A percentile compares a stretch with the other conserved stretches of the same genome.
Conservation (phyloP, 192 early-diverging fungal species). For the Podila clonocystis region DNA sequence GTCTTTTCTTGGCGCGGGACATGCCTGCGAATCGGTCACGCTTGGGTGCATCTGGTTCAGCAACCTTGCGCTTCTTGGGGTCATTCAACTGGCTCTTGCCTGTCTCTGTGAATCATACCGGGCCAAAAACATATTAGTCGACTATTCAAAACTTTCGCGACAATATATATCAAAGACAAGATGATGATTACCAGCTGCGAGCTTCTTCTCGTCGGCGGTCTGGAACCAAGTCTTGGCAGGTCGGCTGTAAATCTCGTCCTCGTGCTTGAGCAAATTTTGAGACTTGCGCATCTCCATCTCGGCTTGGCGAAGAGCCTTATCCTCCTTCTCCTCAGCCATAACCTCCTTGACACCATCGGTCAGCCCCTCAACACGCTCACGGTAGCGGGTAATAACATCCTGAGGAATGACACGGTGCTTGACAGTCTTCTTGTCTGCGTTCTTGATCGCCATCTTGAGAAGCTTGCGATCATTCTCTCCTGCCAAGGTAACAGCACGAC, state of each 20-base stretch:
- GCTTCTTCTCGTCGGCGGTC: conserved; percentile 75
- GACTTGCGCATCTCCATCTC: conserved; percentile 94
- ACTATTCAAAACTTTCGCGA: not conserved
- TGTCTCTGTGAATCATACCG: not conserved
- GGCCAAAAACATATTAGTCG: not conserved
- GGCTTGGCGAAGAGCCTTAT: conserved; percentile 79
- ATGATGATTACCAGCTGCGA: conserved; percentile 60
- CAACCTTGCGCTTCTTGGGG: conserved; percentile 51
- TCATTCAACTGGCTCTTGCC: conserved; percentile 29
- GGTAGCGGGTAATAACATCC: conserved; percentile 81
- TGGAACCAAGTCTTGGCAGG: conserved; percentile 98
- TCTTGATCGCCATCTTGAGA: conserved; percentile 93
- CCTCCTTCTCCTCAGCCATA: conserved; percentile 79
- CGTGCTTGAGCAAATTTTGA: conserved; percentile 84
- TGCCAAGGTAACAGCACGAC: conserved; percentile 88
- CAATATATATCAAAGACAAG: not conserved
- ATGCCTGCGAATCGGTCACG: conserved; percentile 61
- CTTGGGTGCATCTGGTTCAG: conserved; percentile 41
- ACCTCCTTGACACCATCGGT: conserved; percentile 73
- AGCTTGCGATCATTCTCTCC: conserved; percentile 94
- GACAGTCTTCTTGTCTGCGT: conserved; percentile 76
- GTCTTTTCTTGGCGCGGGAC: conserved; percentile 57
- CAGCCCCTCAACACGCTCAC: conserved; percentile 74
- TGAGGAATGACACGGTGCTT: conserved; percentile 91
- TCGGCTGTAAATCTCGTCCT: conserved; percentile 87